Evolutionary conservation across 1,284 basidiomycete species (phyloP).

Genomic region (Spongispora temasekensis): DNA sequence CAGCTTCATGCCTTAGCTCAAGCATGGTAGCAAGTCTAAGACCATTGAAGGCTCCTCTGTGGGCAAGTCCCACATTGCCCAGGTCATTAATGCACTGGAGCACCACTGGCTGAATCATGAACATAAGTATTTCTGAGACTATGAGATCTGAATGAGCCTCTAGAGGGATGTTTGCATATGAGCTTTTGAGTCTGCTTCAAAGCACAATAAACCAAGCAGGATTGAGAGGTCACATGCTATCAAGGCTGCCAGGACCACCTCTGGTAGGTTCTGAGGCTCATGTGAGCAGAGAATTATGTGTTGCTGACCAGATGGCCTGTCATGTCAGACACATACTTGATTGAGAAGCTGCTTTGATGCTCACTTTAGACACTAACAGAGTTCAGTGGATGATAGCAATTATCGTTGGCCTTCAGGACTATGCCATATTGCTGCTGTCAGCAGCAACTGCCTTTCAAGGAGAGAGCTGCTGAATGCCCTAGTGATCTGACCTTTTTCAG

Average conservation of each 20-base stretch:
- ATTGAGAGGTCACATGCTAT: constrained; percentile 13
- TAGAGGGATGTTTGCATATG: constrained; percentile 8
- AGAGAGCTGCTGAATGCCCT: constrained; percentile 10
- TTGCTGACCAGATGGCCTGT: too few relatives aligned
- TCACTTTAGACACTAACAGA: constrained; percentile 11
- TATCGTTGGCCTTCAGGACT: constrained; percentile 22
- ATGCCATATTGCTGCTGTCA: constrained; percentile 17
- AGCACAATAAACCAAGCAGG: constrained; percentile 17
- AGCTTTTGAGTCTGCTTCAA: constrained; percentile 11
- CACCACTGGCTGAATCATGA: constrained; percentile 7
- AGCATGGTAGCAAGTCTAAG: constrained; percentile 11
- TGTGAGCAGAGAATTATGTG: too few relatives aligned
- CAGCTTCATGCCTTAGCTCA: not conserved
- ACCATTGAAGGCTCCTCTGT: constrained; percentile 10
- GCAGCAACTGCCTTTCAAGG: constrained; percentile 17
- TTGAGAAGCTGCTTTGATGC: constrained; percentile 10
- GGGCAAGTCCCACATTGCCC: constrained; percentile 11
- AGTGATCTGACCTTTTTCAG: constrained; percentile 15
- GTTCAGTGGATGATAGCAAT: not conserved
- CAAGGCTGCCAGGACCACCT: constrained; percentile 22
- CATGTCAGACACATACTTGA: constrained; percentile 21
- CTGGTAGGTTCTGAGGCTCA: constrained; percentile 16
- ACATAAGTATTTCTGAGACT: constrained; percentile 9
- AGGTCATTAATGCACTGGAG: constrained; percentile 18
- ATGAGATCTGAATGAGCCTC: constrained; percentile 9